Percentiles rank a stretch among this genome's conserved stretches.
Conservation (phyloP, 306 rosid species). For the Arachis stenosperma region DNA sequence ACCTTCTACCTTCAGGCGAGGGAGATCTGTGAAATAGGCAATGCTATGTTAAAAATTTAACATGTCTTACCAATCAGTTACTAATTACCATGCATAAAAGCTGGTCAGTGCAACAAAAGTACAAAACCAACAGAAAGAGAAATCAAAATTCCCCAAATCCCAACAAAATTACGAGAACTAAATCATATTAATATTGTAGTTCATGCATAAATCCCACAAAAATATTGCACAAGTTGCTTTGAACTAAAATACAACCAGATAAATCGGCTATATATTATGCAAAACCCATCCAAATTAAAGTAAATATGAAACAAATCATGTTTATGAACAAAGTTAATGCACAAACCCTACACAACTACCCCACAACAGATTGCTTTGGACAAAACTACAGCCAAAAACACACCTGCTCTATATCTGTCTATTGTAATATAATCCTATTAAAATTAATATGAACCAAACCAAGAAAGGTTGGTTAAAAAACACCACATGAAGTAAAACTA, state of each 20-base stretch:
- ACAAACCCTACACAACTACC: neutral
- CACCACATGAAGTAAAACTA: neutral
- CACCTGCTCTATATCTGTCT: no score
- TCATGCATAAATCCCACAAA: no score
- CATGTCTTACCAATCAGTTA: neutral
- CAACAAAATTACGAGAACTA: neutral
- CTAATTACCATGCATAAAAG: neutral
- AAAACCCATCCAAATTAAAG: no score
- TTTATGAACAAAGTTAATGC: neutral
- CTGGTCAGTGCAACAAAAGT: neutral
- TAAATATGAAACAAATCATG: no score
- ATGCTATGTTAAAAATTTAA: neutral
- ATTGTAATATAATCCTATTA: neutral
- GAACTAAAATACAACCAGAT: no score
- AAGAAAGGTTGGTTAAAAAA: neutral
- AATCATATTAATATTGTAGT: constrained; percentile 11
- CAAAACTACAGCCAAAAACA: constrained; percentile 10
- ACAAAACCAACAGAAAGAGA: neutral
- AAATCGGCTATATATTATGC: no score
- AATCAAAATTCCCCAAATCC: neutral
- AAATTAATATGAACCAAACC: neutral
- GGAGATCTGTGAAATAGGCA: constrained; percentile 57
- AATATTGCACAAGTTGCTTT: no score
- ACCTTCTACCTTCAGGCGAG: constrained; percentile 73
- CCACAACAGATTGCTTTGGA: neutral